Evolutionary conservation across 192 early-diverging fungal genomes (phyloP).

Genomic region (Coemansia sp.): DNA sequence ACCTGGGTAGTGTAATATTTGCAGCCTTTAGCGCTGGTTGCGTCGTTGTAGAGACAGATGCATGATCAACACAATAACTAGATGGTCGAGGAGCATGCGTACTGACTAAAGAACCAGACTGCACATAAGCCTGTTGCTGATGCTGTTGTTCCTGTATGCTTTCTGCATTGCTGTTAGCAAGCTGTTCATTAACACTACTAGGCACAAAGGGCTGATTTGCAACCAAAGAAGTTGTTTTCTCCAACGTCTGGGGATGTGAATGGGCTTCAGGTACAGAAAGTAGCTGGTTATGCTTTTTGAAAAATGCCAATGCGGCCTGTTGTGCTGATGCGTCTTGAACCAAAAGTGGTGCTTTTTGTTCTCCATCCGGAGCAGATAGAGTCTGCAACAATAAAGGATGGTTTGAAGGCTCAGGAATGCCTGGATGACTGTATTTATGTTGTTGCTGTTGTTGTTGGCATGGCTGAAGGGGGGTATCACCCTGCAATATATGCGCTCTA

Average conservation of each 20-base stretch:
- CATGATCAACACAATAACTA: background rate
- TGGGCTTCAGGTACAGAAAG: background rate
- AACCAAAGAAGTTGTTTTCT: background rate
- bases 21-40: background rate
- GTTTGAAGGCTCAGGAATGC: background rate
- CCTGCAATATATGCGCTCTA: background rate
- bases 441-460: constrained; percentile 20
- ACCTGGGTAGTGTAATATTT: background rate
- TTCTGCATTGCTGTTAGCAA: background rate
- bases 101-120: constrained; percentile 28
- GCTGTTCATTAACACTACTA: background rate
- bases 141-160: constrained; percentile 4
- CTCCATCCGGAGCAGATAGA: background rate
- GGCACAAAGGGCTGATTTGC: background rate
- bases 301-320: constrained; percentile 2
- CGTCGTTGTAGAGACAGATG: too few relatives aligned
- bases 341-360: background rate
- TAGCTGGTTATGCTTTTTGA: constrained; percentile 12
- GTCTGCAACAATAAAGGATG: background rate
- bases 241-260: background rate
- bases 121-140: constrained; percentile 12
- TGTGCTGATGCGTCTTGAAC: background rate
- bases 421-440: background rate
- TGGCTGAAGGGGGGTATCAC: background rate
- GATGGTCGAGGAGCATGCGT: background rate